A percentile compares a stretch with the other conserved stretches of the same genome.
Evolutionary conservation across 1,284 basidiomycete species (phyloP).

Genomic region (Cutaneotrichosporon sp.): DNA sequence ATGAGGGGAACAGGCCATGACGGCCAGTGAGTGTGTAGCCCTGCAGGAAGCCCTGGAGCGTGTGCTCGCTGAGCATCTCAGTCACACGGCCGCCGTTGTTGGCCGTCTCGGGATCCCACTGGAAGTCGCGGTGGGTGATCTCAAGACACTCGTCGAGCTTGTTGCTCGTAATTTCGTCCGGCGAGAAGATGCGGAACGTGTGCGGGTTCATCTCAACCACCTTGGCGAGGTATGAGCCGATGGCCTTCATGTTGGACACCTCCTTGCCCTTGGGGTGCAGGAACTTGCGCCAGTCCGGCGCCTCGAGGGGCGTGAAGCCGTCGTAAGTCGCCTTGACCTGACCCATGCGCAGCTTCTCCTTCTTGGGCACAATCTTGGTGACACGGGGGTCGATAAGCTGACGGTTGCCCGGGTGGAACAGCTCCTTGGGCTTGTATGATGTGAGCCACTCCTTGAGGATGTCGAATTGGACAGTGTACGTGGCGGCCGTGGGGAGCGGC

Average conservation of each 20-base stretch:
- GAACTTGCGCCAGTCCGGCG: conserved; percentile 63
- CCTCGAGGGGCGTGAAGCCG: conserved; percentile 58
- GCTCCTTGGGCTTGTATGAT: conserved; percentile 60
- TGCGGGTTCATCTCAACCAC: conserved; percentile 63
- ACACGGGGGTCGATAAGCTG: conserved; percentile 37
- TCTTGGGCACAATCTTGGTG: conserved; percentile 40
- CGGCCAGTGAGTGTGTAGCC: conserved; percentile 68
- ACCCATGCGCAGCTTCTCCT: conserved; percentile 38
- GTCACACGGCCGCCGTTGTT: conserved; percentile 56
- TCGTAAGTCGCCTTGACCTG: conserved; percentile 56
- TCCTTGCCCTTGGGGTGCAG: conserved; percentile 57
- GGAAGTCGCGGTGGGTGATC: conserved; percentile 50
- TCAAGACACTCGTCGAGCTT: conserved; percentile 77
- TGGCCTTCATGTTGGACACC: conserved; percentile 67
- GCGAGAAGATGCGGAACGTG: conserved; percentile 82
- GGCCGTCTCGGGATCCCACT: conserved; percentile 21
- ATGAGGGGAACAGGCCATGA: conserved; percentile 77
- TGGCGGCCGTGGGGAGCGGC: conserved; percentile 67
- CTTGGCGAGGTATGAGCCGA: conserved; percentile 25
- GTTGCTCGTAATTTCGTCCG: conserved; percentile 77
- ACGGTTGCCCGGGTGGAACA: conserved; percentile 55
- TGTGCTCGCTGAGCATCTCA: conserved; percentile 84
- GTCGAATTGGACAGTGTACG: conserved; percentile 59
- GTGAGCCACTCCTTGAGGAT: conserved; percentile 65
- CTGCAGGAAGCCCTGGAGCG: conserved; percentile 79